Base-by-base conservation (phyloP, 176 grass and related monocot species). In the Cocos nucifera region DNA sequence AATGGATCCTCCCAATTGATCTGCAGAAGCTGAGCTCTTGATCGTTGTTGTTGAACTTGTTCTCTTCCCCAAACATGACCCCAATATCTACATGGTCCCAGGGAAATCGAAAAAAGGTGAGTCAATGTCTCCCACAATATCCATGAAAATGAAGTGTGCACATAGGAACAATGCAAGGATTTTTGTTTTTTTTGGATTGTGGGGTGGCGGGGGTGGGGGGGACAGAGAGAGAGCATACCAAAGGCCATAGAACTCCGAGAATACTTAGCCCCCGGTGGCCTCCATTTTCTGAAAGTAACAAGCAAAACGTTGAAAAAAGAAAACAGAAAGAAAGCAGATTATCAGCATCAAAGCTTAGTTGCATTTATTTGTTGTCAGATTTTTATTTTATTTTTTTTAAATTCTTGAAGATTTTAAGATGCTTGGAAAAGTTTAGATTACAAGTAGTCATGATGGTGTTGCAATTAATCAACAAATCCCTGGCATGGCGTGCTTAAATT, bases 231-330 rank as follows among this genome's bases (percentile, higher is more conserved):
- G 3, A n/a, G 44, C 17, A 26, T 72, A 70, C 85, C 76, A 72
- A 62, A 67, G 76, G 74, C 80, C 80, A 83, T 80, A 83, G 63
- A 83, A 71, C 58, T 78, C 58, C 24, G 49, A 77, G 58, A 8
- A 20, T 29, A 69, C 48, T 88, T 80, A 88, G 29, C 85, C 85
- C 62, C 72, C 79, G 58, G 73, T 77, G 66, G 58, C 27, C 52
- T 83, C 85, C 85, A 88, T 80, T 77, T 76, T 64, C 30, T 49
- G 25, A 49, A 61, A 65, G 2, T 71, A 79, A 28, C 52, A 60
- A 66, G 71, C 2, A 25, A 15, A 79, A 10, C 18, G 19, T 35
- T 5, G 4, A 6, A 5, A 0, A 2, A 4, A 2, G 12, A 10
- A 39, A 10, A 21, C 21, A 21, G 21, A 21, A 21, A 44, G 2